Base-by-base conservation (phyloP, 2,329 filamentous ascomycete species). In the Meredithiella fracta region DNA sequence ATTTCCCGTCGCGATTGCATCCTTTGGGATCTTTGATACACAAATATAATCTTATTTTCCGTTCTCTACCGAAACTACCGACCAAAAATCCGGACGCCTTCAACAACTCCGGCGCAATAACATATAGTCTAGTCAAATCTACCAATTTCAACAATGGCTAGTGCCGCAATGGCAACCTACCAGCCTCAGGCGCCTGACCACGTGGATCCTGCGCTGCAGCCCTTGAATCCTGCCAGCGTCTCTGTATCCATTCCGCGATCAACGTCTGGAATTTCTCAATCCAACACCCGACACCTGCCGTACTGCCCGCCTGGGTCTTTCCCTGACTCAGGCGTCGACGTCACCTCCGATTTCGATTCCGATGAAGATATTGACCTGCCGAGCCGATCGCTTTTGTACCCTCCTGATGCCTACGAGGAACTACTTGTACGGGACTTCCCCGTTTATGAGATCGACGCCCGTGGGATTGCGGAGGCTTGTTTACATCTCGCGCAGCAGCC, bases 401-500 rank as follows among this genome's bases (percentile, higher is more conserved):
- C 89, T 0, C 85, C 88, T 3, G 74, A 82, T 64, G 72, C 68
- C 29, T 86, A 82, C 65, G 70, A 74, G 29, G 67, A 69, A 31
- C 60, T 73, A 40, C 67, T 73, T 70, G 64, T 78, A 64, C 71
- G 75, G 61, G 59, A 74, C 66, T 60, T 86, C 68, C 65, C 77
- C 66, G 52, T 96, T 25, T 95, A 86, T 67, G 78, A 82, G 47
- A 81, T 97, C 62, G 77, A 80, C 64, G 80, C 84, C 29, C 71
- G 73, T 42, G 78, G 78, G 26, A 74, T 96, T 47, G 79, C 80
- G 9, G 74, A 80, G 49, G 88, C 91, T 1, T 65, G 97, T 34
- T 81, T 94, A 61, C 79, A 90, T 63, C 72, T 81, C 58, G 79
- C 91, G 2, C 77, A 81, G 1, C 88, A 94, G 64, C 84, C 89